Evolutionary conservation across 768 basidiomycete genomes (phyloP).

Genomic region (Vararia minispora): DNA sequence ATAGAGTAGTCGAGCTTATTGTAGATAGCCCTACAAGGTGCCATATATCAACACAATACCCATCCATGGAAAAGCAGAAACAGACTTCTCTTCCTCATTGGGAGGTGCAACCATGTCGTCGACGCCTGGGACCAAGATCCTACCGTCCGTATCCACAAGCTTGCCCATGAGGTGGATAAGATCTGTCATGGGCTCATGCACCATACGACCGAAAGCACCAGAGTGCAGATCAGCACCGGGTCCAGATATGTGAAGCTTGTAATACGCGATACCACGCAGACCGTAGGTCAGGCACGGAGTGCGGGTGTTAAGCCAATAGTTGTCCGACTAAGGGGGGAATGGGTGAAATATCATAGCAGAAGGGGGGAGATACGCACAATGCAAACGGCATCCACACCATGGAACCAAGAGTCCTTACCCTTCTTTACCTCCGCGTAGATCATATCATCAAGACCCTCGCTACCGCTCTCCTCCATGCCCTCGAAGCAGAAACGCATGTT

Average conservation of each 20-base stretch:
- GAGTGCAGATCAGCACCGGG: constrained; percentile 86
- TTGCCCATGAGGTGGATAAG: constrained; percentile 74
- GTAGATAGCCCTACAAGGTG: constrained; percentile 47
- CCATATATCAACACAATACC: neutral
- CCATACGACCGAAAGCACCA: constrained; percentile 72
- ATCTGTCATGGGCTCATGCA: constrained; percentile 93
- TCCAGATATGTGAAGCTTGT: constrained; percentile 70
- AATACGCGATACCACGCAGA: constrained; percentile 81
- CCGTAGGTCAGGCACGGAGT: constrained; percentile 81
- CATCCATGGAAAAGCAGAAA: constrained; percentile 4
- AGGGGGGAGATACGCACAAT: constrained; percentile 44
- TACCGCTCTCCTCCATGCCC: constrained; percentile 95
- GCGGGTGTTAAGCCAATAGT: constrained; percentile 86
- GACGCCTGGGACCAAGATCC: constrained; percentile 82
- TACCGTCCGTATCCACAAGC: constrained; percentile 69
- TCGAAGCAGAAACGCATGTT: constrained; percentile 91
- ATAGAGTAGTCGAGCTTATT: constrained; percentile 62
- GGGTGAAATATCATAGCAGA: neutral
- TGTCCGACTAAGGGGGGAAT: constrained; percentile 54
- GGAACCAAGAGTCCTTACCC: constrained; percentile 63
- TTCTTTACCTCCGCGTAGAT: constrained; percentile 62
- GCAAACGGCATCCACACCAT: constrained; percentile 86
- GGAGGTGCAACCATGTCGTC: constrained; percentile 74
- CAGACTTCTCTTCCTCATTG: constrained; percentile 60
- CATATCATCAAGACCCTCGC: constrained; percentile 82